Percentiles rank a stretch among this genome's conserved stretches.
phyloP scores from a whole-genome alignment of 306 rosid genomes.

The Gleditsia sinensis region DNA sequence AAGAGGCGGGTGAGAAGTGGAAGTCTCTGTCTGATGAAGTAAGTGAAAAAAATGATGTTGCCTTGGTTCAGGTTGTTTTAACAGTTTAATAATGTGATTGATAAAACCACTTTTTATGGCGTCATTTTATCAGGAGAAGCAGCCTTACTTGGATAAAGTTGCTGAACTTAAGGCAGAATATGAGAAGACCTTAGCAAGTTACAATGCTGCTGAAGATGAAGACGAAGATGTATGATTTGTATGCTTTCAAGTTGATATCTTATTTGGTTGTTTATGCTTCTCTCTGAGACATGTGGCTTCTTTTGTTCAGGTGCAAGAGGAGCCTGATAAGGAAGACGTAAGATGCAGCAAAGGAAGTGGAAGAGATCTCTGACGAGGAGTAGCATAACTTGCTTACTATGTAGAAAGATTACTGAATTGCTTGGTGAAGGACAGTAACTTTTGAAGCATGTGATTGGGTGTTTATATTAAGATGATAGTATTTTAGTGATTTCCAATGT shows the following conservation, averaged over 20 bases:
- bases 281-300: background rate
- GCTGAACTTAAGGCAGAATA: constrained; percentile 78
- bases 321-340: constrained; percentile 55
- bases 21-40: constrained; percentile 75
- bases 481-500: background rate
- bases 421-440: constrained; percentile 39
- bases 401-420: background rate
- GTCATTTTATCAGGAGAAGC: constrained; percentile 62
- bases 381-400: constrained; percentile 19
- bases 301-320: constrained; percentile 52
- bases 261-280: background rate
- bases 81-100: background rate
- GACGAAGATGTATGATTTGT: constrained; percentile 44
- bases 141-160: constrained; percentile 68
- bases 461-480: background rate
- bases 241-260: background rate
- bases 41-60: constrained; percentile 6
- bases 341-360: constrained; percentile 18
- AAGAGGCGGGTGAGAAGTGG: constrained; percentile 88
- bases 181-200: constrained; percentile 52
- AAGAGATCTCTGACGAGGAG: constrained; percentile 46
- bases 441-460: constrained; percentile 14
- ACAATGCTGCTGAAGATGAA: constrained; percentile 48
- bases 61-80: background rate
- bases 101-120: background rate